A percentile compares a stretch with the other conserved stretches of the same genome.
Evolutionary conservation across 2,329 filamentous ascomycete species (phyloP).

Genomic region (Phyllosticta citribraziliensis): DNA sequence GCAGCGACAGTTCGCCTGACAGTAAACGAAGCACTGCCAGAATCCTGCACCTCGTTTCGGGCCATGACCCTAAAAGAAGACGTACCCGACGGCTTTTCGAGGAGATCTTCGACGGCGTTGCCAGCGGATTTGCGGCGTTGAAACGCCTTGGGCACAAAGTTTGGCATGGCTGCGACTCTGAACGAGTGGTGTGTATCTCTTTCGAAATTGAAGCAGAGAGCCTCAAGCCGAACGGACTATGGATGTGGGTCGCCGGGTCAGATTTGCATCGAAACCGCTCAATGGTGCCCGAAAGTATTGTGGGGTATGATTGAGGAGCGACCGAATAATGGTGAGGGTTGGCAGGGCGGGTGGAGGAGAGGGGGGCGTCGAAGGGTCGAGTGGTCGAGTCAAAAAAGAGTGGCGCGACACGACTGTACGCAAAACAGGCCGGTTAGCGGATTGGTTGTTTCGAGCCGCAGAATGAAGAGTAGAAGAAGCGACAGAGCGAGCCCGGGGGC

Average conservation of each 20-base stretch:
- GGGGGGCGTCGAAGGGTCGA: background rate
- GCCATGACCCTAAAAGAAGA: constrained; percentile 26
- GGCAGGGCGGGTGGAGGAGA: background rate
- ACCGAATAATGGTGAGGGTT: background rate
- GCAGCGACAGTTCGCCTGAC: constrained; percentile 4
- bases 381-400: background rate
- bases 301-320: background rate
- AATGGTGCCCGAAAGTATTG: background rate
- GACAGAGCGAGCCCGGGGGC: background rate
- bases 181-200: background rate
- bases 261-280: background rate
- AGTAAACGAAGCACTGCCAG: constrained; percentile 12
- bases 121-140: constrained; percentile 28
- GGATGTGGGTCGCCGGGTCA: background rate
- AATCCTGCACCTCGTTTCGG: constrained; percentile 22
- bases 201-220: background rate
- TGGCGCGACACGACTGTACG: background rate
- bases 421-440: background rate
- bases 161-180: constrained; percentile 2
- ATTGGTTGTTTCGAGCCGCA: background rate
- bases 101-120: constrained; percentile 23
- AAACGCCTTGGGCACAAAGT: constrained; percentile 18
- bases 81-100: constrained; percentile 13
- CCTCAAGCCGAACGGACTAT: background rate
- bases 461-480: background rate